phyloP scores from a whole-genome alignment of 257 asterid genomes.

The Pogostemon cablin region DNA sequence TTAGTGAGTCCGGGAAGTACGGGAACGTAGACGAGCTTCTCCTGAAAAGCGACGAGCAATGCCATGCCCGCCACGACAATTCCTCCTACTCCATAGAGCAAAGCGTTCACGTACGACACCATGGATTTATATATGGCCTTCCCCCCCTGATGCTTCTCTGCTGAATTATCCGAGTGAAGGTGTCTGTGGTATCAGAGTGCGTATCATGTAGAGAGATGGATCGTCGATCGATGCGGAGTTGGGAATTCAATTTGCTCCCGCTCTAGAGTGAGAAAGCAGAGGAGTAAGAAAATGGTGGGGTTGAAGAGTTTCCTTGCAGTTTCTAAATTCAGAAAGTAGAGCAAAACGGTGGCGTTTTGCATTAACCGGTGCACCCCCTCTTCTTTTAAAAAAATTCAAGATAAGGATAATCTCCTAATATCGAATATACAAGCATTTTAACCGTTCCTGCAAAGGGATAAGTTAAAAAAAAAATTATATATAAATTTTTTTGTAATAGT shows the following conservation, averaged over 20 bases:
- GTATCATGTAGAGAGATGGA: slow-evolving; percentile 26
- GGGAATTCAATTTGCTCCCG: slow-evolving; percentile 29
- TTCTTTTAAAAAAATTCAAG: too few relatives aligned
- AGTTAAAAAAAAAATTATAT: too few relatives aligned
- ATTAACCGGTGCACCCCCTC: too few relatives aligned
- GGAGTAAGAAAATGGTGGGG: slow-evolving; percentile 14
- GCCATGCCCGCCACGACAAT: slow-evolving; percentile 94
- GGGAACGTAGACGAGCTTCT: slow-evolving; percentile 93
- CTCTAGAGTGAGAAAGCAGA: background rate
- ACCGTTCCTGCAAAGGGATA: too few relatives aligned
- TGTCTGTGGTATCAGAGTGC: background rate
- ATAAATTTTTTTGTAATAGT: too few relatives aligned
- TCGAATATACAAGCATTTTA: too few relatives aligned
- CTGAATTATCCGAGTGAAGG: background rate
- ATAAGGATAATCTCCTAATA: too few relatives aligned
- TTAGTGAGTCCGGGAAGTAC: slow-evolving; percentile 90
- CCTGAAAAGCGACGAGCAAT: slow-evolving; percentile 90
- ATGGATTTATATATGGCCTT: slow-evolving; percentile 42
- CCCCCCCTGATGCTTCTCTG: slow-evolving; percentile 23
- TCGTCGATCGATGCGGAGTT: slow-evolving; percentile 20
- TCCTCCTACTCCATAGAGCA: slow-evolving; percentile 88
- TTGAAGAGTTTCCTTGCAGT: slow-evolving; percentile 10
- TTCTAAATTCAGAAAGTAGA: slow-evolving; percentile 13
- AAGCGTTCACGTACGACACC: slow-evolving; percentile 74
- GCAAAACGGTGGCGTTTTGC: slow-evolving; percentile 22